phyloP scores from a whole-genome alignment of 1,284 basidiomycete species.

The Tilletia walkeri region DNA sequence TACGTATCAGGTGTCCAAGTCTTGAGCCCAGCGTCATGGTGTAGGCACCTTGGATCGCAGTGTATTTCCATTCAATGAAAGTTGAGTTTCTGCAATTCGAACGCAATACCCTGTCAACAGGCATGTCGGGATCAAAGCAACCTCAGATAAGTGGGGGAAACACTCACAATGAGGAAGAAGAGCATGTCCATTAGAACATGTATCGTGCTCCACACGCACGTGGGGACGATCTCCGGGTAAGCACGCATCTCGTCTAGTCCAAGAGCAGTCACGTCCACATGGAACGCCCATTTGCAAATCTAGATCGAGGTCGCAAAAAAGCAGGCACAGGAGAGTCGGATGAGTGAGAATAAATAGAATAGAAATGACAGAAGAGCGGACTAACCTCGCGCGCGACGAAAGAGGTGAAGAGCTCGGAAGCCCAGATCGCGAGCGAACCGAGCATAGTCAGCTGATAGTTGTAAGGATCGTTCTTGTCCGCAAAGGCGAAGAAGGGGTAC shows the following conservation, averaged over 20 bases:
- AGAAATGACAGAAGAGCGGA: conserved; percentile 14
- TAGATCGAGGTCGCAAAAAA: conserved; percentile 20
- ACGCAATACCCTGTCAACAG: background rate
- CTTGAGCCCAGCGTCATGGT: no score
- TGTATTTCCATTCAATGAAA: conserved; percentile 29
- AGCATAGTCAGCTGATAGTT: conserved; percentile 63
- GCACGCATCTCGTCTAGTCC: conserved; percentile 62
- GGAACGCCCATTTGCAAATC: conserved; percentile 58
- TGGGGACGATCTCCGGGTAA: conserved; percentile 58
- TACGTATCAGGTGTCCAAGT: no score
- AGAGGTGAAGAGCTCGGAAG: conserved; percentile 60
- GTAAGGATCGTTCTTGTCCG: conserved; percentile 61
- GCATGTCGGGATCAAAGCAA: no score
- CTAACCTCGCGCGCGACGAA: conserved; percentile 56
- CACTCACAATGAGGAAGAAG: conserved; percentile 57
- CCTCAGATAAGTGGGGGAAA: no score
- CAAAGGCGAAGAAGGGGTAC: conserved; percentile 64
- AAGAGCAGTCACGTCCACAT: conserved; percentile 60
- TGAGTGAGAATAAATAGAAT: background rate
- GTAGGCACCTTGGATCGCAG: background rate
- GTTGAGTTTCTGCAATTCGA: conserved; percentile 29
- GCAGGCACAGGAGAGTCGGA: background rate
- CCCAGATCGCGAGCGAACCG: conserved; percentile 62
- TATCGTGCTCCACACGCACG: conserved; percentile 60
- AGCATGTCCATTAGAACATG: conserved; percentile 64